These are phyloP conservation scores for Ophiostoma piceae DNA, from an alignment of 2,329 filamentous ascomycete species.

Conservation along the genomic window DNA sequence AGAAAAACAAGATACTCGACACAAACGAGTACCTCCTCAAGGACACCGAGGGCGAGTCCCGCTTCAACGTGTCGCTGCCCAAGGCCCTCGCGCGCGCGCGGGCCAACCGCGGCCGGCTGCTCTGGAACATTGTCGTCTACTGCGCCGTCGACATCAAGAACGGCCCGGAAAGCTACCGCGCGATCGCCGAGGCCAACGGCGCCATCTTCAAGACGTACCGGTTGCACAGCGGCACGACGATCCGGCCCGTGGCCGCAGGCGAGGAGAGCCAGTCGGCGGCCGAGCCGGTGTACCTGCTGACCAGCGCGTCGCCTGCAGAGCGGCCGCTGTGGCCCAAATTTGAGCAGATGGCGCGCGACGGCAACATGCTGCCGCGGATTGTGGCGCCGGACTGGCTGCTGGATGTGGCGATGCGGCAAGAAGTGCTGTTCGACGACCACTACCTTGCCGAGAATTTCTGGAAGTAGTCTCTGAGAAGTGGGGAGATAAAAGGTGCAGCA, in stretches of 20 bases:
- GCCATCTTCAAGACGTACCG: constrained; percentile 74
- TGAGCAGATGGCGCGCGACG: constrained; percentile 67
- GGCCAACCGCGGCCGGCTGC: constrained; percentile 68
- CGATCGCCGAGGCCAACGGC: constrained; percentile 83
- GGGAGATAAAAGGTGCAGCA: neutral
- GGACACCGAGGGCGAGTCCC: constrained; percentile 68
- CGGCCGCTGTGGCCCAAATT: constrained; percentile 74
- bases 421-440: constrained; percentile 61
- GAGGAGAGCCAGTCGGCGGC: constrained; percentile 56
- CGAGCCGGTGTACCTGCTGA: constrained; percentile 79
- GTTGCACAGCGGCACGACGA: constrained; percentile 63
- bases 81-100: constrained; percentile 66
- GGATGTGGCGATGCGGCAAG: constrained; percentile 82
- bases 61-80: constrained; percentile 62
- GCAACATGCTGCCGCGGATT: constrained; percentile 74
- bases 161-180: constrained; percentile 75
- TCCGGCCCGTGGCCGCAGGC: constrained; percentile 52
- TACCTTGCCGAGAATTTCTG: constrained; percentile 44
- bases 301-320: constrained; percentile 61
- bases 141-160: constrained; percentile 76
- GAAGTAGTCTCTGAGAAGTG: neutral
- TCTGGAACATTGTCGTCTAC: constrained; percentile 73
- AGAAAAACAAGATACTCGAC: constrained; percentile 59
- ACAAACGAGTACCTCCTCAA: constrained; percentile 62
- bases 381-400: constrained; percentile 86